Conservation (phyloP, 2,329 filamentous ascomycete genomes). For the Endothia cerciana region DNA sequence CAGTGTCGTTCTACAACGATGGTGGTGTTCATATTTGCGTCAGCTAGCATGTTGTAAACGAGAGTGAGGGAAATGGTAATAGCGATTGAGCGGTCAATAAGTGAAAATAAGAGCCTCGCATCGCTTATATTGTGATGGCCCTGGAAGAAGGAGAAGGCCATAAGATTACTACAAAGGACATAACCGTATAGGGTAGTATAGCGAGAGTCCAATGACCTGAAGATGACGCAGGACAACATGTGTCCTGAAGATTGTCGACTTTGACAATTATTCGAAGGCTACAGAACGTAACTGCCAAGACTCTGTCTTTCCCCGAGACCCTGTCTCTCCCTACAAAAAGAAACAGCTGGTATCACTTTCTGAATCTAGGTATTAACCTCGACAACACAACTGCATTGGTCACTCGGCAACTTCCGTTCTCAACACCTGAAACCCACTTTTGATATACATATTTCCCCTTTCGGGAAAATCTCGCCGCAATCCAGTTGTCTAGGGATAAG, state of each 20-base stretch:
- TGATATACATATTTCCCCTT: neutral
- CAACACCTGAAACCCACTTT: neutral
- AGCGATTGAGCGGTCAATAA: neutral
- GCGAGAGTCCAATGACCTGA: slow-evolving; percentile 5
- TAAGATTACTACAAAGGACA: no score
- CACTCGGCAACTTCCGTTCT: neutral
- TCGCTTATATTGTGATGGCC: no score
- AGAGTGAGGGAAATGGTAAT: neutral
- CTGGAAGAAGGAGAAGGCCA: no score
- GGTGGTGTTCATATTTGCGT: slow-evolving; percentile 22
- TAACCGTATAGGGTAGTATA: slow-evolving; percentile 3
- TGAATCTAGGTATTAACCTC: neutral
- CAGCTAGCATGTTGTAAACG: neutral
- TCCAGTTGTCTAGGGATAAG: neutral
- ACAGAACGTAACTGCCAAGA: neutral
- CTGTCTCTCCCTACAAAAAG: slow-evolving; percentile 1
- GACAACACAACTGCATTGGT: neutral
- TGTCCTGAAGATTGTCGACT: neutral
- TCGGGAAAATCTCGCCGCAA: neutral
- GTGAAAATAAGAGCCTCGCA: neutral
- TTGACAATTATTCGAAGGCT: neutral
- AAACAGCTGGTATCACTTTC: neutral
- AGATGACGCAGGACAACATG: neutral
- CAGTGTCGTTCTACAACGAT: slow-evolving; percentile 27
- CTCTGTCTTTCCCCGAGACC: slow-evolving; percentile 13